Evolutionary conservation across 768 basidiomycete genomes (phyloP), one percentile per base, ranked within the genome.

Genomic region (Russula virescens): DNA sequence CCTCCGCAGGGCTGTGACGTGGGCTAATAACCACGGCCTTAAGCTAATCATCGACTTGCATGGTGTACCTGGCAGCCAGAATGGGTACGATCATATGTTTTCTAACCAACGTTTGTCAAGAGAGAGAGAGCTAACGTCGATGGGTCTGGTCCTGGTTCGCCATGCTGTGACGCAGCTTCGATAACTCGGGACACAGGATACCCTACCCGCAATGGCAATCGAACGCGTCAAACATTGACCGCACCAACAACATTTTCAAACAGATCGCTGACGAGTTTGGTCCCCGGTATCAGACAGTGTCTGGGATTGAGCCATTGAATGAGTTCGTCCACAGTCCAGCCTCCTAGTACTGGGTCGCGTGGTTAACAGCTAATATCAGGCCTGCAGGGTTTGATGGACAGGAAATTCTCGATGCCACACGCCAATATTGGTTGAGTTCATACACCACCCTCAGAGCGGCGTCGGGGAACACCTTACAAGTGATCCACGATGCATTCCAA

Each of bases 401-500:
- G 19, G 76, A 74, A 31, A 73, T 91, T 21, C 75, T 91, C 31
- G 63, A 65, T 40, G 81, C 78, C 3, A 76, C 79, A 3, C 71
- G 55, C 34, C 75, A 91, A 77, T 93, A 82, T 67, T 93, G 84
- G 83, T 73, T 73, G 21, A 87, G 89, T 69, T 89, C 88, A 60
- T 91, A 84, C 68, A 82, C 81, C 25, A 88, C 81, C 67, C 86
- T 91, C 69, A 81, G 89, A 84, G 72, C 71, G 19, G 71, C 76
- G 63, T 70, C 78, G 55, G 77, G 79, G 62, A 83, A 91, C 70
- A 84, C 82, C 1, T 73, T 91, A n/a, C 81, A 85, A 19, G 74
- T 91, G 68, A 79, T 92, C 49, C 86, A 88, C 67, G 91, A 92
- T 64, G 90, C 89, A 2, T 93, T 92, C 78, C 86, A 90, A 71